Evolutionary conservation across 2,329 filamentous ascomycete genomes (phyloP).

Genomic region (Alternaria panax): DNA sequence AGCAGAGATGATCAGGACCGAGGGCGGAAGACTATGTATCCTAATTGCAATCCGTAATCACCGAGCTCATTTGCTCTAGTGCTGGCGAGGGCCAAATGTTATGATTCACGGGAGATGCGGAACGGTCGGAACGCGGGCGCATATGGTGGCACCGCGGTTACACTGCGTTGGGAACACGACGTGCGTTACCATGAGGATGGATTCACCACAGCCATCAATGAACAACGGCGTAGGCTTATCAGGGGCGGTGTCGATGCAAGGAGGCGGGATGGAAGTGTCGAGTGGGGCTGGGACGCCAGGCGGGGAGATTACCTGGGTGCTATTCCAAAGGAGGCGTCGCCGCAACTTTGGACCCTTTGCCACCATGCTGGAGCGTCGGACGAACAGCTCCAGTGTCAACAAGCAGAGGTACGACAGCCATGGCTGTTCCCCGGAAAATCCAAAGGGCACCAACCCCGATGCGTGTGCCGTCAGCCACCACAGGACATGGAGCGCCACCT

Average conservation of each 20-base stretch:
- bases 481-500: background rate
- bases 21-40: background rate
- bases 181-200: background rate
- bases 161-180: background rate
- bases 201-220: background rate
- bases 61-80: background rate
- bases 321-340: background rate
- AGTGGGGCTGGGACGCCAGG: background rate
- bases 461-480: background rate
- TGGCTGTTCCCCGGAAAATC: background rate
- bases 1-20: background rate
- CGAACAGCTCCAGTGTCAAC: background rate
- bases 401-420: background rate
- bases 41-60: background rate
- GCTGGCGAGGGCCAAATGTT: background rate
- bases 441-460: background rate
- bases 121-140: background rate
- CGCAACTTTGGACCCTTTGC: slow-evolving; percentile 8
- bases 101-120: background rate
- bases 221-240: background rate
- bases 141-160: background rate
- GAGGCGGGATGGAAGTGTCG: background rate
- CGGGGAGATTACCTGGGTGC: slow-evolving; percentile 16
- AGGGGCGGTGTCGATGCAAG: background rate
- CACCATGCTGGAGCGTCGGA: background rate